Percentiles rank a stretch among this genome's conserved stretches.
phyloP scores from a whole-genome alignment of 371 early-diverging fungal genomes.

The Apophysomyces variabilis region DNA sequence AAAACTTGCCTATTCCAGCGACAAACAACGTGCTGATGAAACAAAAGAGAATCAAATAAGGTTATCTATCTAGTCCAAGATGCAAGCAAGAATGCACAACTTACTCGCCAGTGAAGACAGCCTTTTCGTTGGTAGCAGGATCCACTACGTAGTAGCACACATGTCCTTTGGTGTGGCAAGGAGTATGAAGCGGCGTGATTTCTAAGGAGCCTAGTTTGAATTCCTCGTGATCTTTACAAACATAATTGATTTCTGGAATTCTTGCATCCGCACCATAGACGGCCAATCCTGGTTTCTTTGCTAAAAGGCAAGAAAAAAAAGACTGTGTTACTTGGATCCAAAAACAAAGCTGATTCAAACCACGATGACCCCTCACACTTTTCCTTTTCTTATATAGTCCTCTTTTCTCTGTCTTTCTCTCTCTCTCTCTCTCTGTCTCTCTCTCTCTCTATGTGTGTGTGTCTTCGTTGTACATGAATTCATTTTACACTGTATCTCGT shows the following conservation, averaged over 20 bases:
- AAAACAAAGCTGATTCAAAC: background rate
- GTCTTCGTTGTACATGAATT: too few relatives aligned
- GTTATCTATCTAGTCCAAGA: background rate
- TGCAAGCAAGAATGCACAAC: background rate
- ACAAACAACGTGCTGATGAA: conserved; percentile 41
- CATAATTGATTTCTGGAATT: conserved; percentile 82
- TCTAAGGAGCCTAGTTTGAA: conserved; percentile 77
- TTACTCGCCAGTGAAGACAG: conserved; percentile 57
- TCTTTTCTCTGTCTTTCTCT: background rate
- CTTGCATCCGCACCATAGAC: conserved; percentile 90
- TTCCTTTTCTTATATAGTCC: too few relatives aligned
- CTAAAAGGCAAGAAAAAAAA: conserved; percentile 17
- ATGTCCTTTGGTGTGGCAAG: conserved; percentile 91
- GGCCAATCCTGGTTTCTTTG: conserved; percentile 68
- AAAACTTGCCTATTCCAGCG: conserved; percentile 89
- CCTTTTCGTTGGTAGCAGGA: conserved; percentile 45
- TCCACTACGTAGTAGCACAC: conserved; percentile 84
- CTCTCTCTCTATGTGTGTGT: too few relatives aligned
- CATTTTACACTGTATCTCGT: too few relatives aligned
- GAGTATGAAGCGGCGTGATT: conserved; percentile 73
- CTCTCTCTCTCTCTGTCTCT: too few relatives aligned
- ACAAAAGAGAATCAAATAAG: background rate
- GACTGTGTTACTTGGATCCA: conserved; percentile 27
- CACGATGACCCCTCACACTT: background rate
- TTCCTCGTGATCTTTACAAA: conserved; percentile 74